Percentiles rank a stretch among this genome's conserved stretches.
Conservation (phyloP, 2,329 filamentous ascomycete species). For the Aspergillus sp. region DNA sequence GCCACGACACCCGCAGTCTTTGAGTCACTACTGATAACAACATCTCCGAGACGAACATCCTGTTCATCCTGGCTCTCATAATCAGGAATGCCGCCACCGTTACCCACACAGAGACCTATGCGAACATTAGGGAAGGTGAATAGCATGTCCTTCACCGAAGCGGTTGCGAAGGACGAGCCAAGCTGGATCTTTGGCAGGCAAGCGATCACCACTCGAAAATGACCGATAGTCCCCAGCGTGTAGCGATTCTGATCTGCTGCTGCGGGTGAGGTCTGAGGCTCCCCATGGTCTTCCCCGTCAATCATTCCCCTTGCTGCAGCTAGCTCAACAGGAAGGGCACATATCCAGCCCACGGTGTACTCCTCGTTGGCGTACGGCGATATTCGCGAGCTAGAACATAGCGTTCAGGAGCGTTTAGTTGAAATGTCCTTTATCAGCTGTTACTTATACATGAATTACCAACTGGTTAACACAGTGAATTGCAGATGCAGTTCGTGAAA, state of each 20-base stretch:
- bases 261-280: neutral
- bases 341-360: constrained; percentile 5
- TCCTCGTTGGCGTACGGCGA: neutral
- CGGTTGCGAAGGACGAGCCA: neutral
- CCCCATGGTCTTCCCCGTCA: neutral
- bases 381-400: too few relatives aligned
- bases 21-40: neutral
- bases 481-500: too few relatives aligned
- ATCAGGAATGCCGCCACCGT: constrained; percentile 1
- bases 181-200: neutral
- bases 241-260: neutral
- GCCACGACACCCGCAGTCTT: neutral
- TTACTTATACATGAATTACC: too few relatives aligned
- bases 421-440: too few relatives aligned
- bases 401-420: too few relatives aligned
- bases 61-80: neutral
- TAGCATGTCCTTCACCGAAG: neutral
- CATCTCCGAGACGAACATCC: constrained; percentile 7
- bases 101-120: neutral
- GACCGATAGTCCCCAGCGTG: neutral
- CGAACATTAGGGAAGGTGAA: neutral
- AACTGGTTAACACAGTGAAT: too few relatives aligned
- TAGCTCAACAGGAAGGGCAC: neutral
- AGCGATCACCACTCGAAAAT: neutral
- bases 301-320: neutral